Evolutionary conservation across 306 rosid species (phyloP).

Genomic region (Quercus cerris): DNA sequence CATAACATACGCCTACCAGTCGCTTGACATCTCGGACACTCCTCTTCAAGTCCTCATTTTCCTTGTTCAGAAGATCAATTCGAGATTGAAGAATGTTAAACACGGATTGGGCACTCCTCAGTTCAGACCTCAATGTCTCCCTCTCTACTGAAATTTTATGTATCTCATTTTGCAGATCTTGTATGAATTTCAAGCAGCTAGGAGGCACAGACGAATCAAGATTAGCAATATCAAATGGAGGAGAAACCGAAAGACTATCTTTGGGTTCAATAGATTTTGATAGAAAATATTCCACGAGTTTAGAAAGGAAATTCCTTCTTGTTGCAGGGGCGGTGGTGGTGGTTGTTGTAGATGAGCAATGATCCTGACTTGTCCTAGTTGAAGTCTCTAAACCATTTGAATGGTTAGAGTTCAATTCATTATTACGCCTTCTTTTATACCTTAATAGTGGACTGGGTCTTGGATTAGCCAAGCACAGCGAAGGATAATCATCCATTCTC

Average conservation of each 20-base stretch:
- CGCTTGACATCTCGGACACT: too few relatives aligned
- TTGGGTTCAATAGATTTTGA: slow-evolving; percentile 74
- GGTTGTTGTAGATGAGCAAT: slow-evolving; percentile 52
- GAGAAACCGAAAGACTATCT: slow-evolving; percentile 34
- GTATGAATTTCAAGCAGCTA: slow-evolving; percentile 60
- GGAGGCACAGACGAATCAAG: slow-evolving; percentile 43
- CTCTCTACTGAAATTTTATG: too few relatives aligned
- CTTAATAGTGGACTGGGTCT: slow-evolving; percentile 56
- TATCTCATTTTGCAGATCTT: slow-evolving; percentile 39
- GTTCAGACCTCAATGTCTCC: too few relatives aligned
- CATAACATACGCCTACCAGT: too few relatives aligned
- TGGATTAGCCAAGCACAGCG: slow-evolving; percentile 48
- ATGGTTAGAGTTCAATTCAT: slow-evolving; percentile 44
- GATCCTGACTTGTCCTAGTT: slow-evolving; percentile 54
- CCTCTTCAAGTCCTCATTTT: too few relatives aligned
- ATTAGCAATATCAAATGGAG: slow-evolving; percentile 38
- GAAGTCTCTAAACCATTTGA: slow-evolving; percentile 67
- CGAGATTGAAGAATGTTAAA: too few relatives aligned
- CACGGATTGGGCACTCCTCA: too few relatives aligned
- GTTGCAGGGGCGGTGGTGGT: slow-evolving; percentile 26
- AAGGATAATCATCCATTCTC: slow-evolving; percentile 56
- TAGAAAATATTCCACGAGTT: slow-evolving; percentile 80
- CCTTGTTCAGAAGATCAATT: too few relatives aligned
- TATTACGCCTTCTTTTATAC: slow-evolving; percentile 67
- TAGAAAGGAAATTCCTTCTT: slow-evolving; percentile 72